These are phyloP conservation scores for Paxillus ammoniavirescens DNA, from an alignment of 768 basidiomycete species.

Conservation along the genomic window DNA sequence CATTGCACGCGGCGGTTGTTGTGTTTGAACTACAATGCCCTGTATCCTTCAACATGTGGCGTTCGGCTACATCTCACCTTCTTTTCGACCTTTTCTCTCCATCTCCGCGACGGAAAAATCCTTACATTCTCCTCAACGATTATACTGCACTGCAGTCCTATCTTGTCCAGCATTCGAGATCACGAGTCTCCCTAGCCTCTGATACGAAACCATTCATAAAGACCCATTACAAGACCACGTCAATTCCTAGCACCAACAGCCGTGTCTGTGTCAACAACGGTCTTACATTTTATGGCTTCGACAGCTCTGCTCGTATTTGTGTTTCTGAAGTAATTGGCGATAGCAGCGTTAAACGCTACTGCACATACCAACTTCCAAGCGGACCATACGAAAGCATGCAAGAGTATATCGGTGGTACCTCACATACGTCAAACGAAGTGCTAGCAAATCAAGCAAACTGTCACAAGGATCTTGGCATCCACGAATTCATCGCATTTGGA, in stretches of 20 bases:
- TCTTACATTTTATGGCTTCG: constrained; percentile 30
- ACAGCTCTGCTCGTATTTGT: constrained; percentile 16
- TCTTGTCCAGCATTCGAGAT: constrained; percentile 11
- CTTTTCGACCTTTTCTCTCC: constrained; percentile 35
- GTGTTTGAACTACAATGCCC: constrained; percentile 46
- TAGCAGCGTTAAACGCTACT: constrained; percentile 18
- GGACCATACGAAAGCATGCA: constrained; percentile 37
- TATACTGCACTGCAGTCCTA: constrained; percentile 16
- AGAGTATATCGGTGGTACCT: constrained; percentile 34
- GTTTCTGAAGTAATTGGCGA: constrained; percentile 10
- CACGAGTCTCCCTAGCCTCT: constrained; percentile 23
- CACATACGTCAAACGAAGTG: constrained; percentile 43
- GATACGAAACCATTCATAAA: constrained; percentile 20
- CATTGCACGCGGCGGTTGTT: constrained; percentile 22
- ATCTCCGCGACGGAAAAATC: background rate
- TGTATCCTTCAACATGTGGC: constrained; percentile 41
- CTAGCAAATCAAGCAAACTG: constrained; percentile 43
- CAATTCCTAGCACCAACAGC: constrained; percentile 14
- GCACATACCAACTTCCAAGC: constrained; percentile 32
- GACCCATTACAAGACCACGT: constrained; percentile 11
- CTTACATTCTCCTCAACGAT: constrained; percentile 13
- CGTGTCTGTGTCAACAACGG: constrained; percentile 35
- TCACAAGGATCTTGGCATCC: constrained; percentile 37
- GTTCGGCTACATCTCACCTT: constrained; percentile 38
- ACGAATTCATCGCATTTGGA: constrained; percentile 47